Conservation (phyloP, 2,329 filamentous ascomycete genomes). For the Sphaerulina populicola region DNA sequence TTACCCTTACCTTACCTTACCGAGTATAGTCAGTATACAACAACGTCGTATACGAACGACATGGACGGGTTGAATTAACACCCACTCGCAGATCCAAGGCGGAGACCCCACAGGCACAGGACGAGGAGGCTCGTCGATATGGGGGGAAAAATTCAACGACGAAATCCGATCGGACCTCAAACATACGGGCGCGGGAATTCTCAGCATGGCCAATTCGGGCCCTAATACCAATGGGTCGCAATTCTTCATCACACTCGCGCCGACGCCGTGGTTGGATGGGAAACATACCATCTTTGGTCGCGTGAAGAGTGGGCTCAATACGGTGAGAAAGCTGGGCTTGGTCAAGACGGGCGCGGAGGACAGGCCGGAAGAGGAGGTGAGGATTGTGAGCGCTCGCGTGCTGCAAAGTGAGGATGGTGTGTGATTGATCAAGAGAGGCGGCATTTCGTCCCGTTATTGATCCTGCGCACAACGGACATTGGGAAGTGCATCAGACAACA, state of each 20-base stretch:
- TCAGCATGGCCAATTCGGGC: slow-evolving; percentile 94
- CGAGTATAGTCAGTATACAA: no score
- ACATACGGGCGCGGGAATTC: slow-evolving; percentile 56
- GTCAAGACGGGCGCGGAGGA: slow-evolving; percentile 79
- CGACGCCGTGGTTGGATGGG: slow-evolving; percentile 91
- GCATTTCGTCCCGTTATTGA: not conserved
- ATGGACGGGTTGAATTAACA: not conserved
- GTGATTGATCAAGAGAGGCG: slow-evolving; percentile 29
- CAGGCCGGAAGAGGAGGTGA: slow-evolving; percentile 70
- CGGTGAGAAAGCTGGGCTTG: slow-evolving; percentile 80
- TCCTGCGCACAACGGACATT: not conserved
- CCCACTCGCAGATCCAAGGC: slow-evolving; percentile 13
- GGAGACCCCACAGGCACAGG: slow-evolving; percentile 89
- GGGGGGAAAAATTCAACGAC: slow-evolving; percentile 87
- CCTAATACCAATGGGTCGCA: slow-evolving; percentile 90
- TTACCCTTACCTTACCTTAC: no score
- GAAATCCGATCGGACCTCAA: slow-evolving; percentile 73
- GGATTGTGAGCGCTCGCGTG: slow-evolving; percentile 64
- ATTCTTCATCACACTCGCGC: slow-evolving; percentile 91
- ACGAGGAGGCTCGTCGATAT: slow-evolving; percentile 79
- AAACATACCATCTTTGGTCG: slow-evolving; percentile 96
- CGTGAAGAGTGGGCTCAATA: slow-evolving; percentile 70
- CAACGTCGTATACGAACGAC: no score
- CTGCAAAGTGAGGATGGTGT: slow-evolving; percentile 56
- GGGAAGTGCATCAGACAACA: not conserved